Conservation (phyloP, 306 rosid species). For the Dalbergia oliveri region DNA sequence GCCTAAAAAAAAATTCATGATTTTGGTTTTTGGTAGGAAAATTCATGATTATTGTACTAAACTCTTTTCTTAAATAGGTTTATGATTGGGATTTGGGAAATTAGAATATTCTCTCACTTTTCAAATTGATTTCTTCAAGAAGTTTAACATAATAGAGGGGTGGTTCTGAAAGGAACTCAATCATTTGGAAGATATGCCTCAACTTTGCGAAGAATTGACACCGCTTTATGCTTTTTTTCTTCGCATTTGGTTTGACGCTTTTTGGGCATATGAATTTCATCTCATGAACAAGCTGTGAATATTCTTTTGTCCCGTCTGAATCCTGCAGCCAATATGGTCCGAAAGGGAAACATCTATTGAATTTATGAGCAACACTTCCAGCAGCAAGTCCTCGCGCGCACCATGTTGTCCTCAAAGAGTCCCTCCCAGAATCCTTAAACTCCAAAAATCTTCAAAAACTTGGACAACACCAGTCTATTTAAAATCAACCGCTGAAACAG, state of each 20-base stretch:
- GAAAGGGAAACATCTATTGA: conserved; percentile 66
- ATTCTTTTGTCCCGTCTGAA: conserved; percentile 4
- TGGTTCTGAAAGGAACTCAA: no score
- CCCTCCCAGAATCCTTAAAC: conserved; percentile 50
- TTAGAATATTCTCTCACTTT: neutral
- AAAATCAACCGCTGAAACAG: conserved; percentile 54
- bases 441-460: conserved; percentile 48
- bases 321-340: conserved; percentile 90
- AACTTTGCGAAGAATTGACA: neutral
- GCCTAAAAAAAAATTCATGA: neutral
- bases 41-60: neutral
- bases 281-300: neutral
- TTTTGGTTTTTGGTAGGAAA: neutral
- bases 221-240: neutral
- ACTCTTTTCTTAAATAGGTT: neutral
- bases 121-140: neutral
- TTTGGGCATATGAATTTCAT: conserved; percentile 21
- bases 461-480: conserved; percentile 49
- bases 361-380: conserved; percentile 47
- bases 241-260: conserved; percentile 20
- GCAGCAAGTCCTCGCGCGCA: conserved; percentile 44
- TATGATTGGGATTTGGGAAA: neutral
- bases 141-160: no score
- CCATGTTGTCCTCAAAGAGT: conserved; percentile 69
- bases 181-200: neutral